Evolutionary conservation across 345 rosid species (phyloP), one percentile per base, ranked within the genome.

Genomic region (Toxicodendron radicans): DNA sequence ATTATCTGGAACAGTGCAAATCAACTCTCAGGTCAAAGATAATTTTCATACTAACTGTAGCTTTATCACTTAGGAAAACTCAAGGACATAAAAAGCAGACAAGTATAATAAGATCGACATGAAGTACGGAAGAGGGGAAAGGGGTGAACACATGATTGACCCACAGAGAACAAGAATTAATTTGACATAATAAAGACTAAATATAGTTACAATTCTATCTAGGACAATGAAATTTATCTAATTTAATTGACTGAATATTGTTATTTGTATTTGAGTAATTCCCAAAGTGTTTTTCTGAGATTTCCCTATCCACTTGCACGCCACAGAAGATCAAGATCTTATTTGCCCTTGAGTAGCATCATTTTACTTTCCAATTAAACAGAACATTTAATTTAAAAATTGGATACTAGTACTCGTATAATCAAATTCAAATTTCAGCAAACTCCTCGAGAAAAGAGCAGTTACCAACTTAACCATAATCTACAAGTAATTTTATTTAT

Each of bases 1-100:
- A 58, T 45, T 41, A 59, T 58, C 43, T 38, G 54, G 53, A 11
- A 33, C 5, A 16, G 14, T n/a, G 38, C 9, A 46, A 53, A 71
- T 64, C 66, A 73, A 60, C 64, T 70, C 20, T 65, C 24, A 6
- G 4, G 58, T 60, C 67, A 46, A 45, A 60, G 66, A 71, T 60
- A 48, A 59, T 27, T 32, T 18, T 18, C 21, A 46, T 49, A 20
- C 30, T 24, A 71, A 70, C 7, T 23, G 18, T 16, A 57, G 53
- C 2, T 18, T 41, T 58, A 54, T 69, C 52, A 57, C 33, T 30
- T 32, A 5, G 49, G 16, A 56, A 69, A 69, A 20, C 51, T 33
- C 62, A 53, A n/a, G 11, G 11, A 43, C 17, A 23, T 24, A 27
- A 54, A 16, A 38, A 14, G 57, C 13, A 56, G 24, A 23, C 16